phyloP scores from a whole-genome alignment of 2,329 filamentous ascomycete genomes.

The Diplocarpon rosae region DNA sequence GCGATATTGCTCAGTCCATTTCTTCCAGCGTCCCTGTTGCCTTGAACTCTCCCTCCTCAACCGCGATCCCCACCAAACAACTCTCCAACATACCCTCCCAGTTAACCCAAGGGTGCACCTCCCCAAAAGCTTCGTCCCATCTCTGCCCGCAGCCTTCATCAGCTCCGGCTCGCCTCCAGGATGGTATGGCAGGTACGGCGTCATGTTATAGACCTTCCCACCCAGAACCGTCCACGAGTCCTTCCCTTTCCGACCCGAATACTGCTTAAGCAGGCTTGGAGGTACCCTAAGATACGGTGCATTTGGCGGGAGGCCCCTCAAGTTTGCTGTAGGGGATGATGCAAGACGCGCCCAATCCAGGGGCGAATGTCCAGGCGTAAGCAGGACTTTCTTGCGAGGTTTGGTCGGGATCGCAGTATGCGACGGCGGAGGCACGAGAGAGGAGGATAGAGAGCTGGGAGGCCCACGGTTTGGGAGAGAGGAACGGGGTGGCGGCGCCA shows the following conservation, averaged over 20 bases:
- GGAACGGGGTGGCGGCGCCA: conserved; percentile 23
- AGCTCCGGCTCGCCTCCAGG: conserved; percentile 75
- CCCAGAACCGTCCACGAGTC: conserved; percentile 83
- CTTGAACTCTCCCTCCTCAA: conserved; percentile 39
- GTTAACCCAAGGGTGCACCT: conserved; percentile 63
- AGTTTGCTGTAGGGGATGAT: conserved; percentile 48
- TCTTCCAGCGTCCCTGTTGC: conserved; percentile 40
- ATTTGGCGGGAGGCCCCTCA: conserved; percentile 47
- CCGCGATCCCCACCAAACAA: conserved; percentile 52
- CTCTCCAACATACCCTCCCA: conserved; percentile 57
- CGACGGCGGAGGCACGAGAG: conserved; percentile 44
- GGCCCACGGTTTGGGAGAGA: conserved; percentile 33
- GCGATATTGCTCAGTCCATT: conserved; percentile 40
- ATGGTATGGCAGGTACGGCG: conserved; percentile 81
- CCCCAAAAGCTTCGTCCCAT: conserved; percentile 54
- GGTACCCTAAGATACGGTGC: conserved; percentile 61
- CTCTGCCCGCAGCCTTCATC: conserved; percentile 48
- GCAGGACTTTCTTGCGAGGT: conserved; percentile 58
- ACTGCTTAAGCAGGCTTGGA: conserved; percentile 63
- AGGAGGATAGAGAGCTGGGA: conserved; percentile 29
- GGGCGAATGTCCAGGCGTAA: conserved; percentile 86
- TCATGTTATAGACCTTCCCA: conserved; percentile 89
- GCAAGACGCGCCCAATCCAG: conserved; percentile 88
- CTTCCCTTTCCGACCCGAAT: conserved; percentile 53
- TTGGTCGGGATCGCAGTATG: conserved; percentile 41